These are phyloP conservation scores for Glebionis coronaria DNA, from an alignment of 129 eudicot species.

Conservation along the genomic window DNA sequence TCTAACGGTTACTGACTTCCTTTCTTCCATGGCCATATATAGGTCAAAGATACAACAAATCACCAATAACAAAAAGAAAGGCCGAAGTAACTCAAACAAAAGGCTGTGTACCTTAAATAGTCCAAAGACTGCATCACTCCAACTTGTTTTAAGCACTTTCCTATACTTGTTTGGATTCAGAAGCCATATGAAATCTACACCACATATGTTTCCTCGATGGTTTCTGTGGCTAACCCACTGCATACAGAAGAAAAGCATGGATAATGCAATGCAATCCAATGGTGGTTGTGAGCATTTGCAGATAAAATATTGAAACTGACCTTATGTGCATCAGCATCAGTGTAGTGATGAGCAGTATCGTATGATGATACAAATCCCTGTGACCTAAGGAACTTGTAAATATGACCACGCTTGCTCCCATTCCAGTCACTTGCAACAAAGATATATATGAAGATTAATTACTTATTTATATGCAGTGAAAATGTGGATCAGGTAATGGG, in stretches of 20 bases:
- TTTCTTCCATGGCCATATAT: neutral
- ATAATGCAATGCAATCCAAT: neutral
- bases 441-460: neutral
- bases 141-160: constrained; percentile 75
- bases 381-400: constrained; percentile 84
- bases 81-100: constrained; percentile 1
- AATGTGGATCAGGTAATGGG: too few relatives aligned
- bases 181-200: constrained; percentile 99
- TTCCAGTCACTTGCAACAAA: constrained; percentile 79
- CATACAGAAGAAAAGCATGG: neutral
- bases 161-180: constrained; percentile 88
- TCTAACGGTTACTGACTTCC: constrained; percentile 7
- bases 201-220: constrained; percentile 97
- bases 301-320: constrained; percentile 24
- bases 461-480: too few relatives aligned
- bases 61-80: neutral
- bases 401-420: constrained; percentile 95
- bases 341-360: constrained; percentile 94
- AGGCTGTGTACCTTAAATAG: constrained; percentile 70
- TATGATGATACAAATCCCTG: constrained; percentile 97
- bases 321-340: constrained; percentile 97
- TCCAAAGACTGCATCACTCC: constrained; percentile 93
- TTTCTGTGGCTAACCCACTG: constrained; percentile 99
- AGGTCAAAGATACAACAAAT: constrained; percentile 1
- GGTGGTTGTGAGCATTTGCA: neutral